Base-by-base conservation (phyloP, 2,329 filamentous ascomycete species). In the Fusarium buxicola region DNA sequence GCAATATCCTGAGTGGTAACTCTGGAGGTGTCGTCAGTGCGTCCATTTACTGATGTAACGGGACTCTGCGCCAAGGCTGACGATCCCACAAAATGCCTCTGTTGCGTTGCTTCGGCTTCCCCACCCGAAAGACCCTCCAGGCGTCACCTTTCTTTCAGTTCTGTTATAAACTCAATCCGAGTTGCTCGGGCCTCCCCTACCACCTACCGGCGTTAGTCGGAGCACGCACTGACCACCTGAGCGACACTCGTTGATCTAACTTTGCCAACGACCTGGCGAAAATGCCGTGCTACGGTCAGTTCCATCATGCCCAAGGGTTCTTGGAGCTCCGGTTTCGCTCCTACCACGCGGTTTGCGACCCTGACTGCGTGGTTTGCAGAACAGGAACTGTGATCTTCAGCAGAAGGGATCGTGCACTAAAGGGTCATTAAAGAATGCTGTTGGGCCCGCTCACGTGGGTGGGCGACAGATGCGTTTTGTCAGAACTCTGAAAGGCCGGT, bases 241-340 rank as follows among this genome's bases (percentile, higher is more conserved):
- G 48, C 46, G 56, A 60, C 36, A 55, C 63, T 35, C 52, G 44
- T 51, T 65, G 50, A 55, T 39, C 30, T 47, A 41, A 34, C 50
- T 56, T 48, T 57, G 55, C 56, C 60, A 57, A 65, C 56, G 36
- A 62, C 58, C 53, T 15, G 7, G 40, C 44, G 18, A 40, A 54
- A 43, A 66, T 49, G 49, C 48, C 45, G 55, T 54, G 44, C 31
- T 45, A 45, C 40, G 41, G 25, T 35, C 31, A 48, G 48, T 45
- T 38, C 48, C 24, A 56, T 58, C 46, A 35, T 36, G 40, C 49
- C 54, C 44, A 63, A 60, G 60, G 46, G 55, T 52, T 47, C 57
- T 55, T 39, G 45, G 40, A 55, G 51, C 59, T 70, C 68, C 68
- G 60, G 65, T 53, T 63, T 71, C 58, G 70, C 66, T 69, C 53